Conservation (phyloP, 139 green algal genomes). For the Chlorella vulgaris region DNA sequence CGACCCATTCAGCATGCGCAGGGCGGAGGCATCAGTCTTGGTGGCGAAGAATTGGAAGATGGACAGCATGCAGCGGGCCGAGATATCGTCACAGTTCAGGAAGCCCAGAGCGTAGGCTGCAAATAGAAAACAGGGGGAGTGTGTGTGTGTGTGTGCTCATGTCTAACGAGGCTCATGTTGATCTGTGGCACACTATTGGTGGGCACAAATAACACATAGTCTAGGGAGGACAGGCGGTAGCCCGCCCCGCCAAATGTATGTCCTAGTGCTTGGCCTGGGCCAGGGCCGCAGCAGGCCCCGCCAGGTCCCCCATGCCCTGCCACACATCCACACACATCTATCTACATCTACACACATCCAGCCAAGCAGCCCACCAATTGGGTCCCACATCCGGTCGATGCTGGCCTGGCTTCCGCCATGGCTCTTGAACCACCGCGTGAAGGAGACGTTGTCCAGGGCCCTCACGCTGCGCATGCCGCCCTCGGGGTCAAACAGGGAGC, state of each 20-base stretch:
- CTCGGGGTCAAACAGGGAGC: slow-evolving; percentile 92
- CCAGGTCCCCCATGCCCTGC: no score
- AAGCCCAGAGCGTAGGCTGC: slow-evolving; percentile 96
- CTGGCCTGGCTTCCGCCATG: slow-evolving; percentile 80
- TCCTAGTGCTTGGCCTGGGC: no score
- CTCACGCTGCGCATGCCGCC: slow-evolving; percentile 89
- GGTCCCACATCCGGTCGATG: slow-evolving; percentile 97
- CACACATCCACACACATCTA: background rate
- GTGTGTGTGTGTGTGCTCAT: no score
- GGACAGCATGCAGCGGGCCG: slow-evolving; percentile 95
- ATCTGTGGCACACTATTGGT: no score
- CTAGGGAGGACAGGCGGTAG: no score
- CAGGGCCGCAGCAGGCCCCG: background rate
- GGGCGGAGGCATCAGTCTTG: slow-evolving; percentile 94
- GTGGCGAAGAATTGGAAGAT: slow-evolving; percentile 85
- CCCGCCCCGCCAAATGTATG: no score
- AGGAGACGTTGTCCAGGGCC: slow-evolving; percentile 84
- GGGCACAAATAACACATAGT: no score
- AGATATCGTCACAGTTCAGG: slow-evolving; percentile 97
- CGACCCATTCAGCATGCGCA: slow-evolving; percentile 95
- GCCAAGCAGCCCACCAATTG: slow-evolving; percentile 56
- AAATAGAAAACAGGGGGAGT: background rate
- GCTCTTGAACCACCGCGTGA: slow-evolving; percentile 92
- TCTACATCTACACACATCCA: background rate
- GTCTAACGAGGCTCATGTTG: no score